Percentiles rank a stretch among this genome's conserved stretches.
Evolutionary conservation across 352 stramenopile genomes (phyloP).

Genomic region (Chrysophaeum taylorii): DNA sequence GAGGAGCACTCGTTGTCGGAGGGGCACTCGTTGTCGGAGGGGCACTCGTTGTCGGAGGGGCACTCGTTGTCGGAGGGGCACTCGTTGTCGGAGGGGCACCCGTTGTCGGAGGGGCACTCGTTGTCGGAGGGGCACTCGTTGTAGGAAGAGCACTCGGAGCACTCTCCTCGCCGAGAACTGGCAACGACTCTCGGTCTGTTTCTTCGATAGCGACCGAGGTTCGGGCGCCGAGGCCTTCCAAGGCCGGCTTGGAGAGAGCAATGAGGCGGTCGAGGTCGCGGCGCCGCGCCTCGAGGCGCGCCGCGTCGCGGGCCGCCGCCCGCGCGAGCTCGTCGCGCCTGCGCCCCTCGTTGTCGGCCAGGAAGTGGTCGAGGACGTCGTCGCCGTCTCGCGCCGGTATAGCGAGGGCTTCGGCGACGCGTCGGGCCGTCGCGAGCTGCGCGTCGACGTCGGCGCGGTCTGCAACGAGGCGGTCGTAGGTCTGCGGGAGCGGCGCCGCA

Average conservation of each 20-base stretch:
- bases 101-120: not conserved
- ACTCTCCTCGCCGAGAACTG: not conserved
- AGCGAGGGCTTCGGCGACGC: not conserved
- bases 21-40: not conserved
- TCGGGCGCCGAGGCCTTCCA: conserved; percentile 4
- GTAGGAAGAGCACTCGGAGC: not conserved
- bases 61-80: not conserved
- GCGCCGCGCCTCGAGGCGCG: not conserved
- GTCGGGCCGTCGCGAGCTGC: not conserved
- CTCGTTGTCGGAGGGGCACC: not conserved
- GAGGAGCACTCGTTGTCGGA: no score
- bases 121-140: not conserved
- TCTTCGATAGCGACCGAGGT: not conserved
- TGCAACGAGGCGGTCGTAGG: not conserved
- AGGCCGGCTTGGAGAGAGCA: not conserved
- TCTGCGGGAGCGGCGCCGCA: no score
- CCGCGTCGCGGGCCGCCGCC: not conserved
- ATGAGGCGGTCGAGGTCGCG: not conserved
- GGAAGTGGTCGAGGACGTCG: not conserved
- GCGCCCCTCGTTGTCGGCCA: not conserved
- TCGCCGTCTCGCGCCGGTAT: not conserved
- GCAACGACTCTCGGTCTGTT: no score
- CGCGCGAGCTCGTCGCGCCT: not conserved
- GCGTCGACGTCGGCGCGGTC: not conserved
- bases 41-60: not conserved